These are phyloP conservation scores for Iberis pinnata DNA, from an alignment of 345 rosid genomes.

Conservation along the genomic window DNA sequence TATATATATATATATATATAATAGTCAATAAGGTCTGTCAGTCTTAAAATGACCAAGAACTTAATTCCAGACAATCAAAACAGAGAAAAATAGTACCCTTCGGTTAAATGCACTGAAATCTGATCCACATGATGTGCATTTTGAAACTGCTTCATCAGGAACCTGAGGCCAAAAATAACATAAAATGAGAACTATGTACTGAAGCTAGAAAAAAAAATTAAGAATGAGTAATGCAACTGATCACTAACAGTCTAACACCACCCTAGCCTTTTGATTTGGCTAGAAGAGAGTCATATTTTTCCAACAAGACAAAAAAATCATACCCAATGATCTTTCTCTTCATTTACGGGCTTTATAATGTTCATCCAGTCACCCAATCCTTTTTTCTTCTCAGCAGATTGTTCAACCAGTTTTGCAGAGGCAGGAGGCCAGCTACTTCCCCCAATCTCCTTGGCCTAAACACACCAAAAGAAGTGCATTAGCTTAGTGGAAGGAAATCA, in stretches of 20 bases:
- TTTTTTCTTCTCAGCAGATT: slow-evolving; percentile 63
- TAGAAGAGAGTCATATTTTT: not conserved
- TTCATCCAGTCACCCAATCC: slow-evolving; percentile 88
- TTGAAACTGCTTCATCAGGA: slow-evolving; percentile 95
- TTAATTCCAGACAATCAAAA: not conserved
- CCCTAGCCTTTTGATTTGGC: not conserved
- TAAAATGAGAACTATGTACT: not conserved
- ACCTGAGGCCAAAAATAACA: slow-evolving; percentile 36
- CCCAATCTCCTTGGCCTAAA: slow-evolving; percentile 92
- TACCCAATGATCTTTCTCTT: slow-evolving; percentile 98
- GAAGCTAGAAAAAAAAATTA: slow-evolving; percentile 5
- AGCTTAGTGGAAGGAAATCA: not conserved
- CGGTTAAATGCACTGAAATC: slow-evolving; percentile 89
- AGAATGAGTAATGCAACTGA: not conserved
- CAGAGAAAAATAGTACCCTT: slow-evolving; percentile 37
- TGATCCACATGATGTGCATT: slow-evolving; percentile 73
- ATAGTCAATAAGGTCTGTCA: slow-evolving; percentile 8
- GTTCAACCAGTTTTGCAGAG: slow-evolving; percentile 49
- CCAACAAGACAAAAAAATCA: not conserved
- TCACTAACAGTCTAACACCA: not conserved
- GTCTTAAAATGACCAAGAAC: not conserved
- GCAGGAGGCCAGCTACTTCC: slow-evolving; percentile 61
- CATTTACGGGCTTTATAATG: slow-evolving; percentile 77
- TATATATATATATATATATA: not conserved
- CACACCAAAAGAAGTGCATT: not conserved